phyloP scores from a whole-genome alignment of 176 grass and related monocot genomes.

The Neostapfia colusana region DNA sequence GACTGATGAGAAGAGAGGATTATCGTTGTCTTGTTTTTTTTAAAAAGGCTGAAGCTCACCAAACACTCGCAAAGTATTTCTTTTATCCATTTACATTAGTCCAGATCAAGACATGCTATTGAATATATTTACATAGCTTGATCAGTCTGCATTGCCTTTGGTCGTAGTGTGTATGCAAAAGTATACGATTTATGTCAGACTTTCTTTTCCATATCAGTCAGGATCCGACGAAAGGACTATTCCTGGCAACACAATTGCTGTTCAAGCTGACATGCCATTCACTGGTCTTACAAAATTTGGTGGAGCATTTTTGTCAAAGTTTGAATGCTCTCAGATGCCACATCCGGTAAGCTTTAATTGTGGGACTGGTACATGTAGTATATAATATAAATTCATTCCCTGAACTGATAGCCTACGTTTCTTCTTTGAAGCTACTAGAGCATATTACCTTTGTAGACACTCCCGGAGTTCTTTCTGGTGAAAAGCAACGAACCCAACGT shows the following conservation, averaged over 20 bases:
- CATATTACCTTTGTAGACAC: constrained; percentile 92
- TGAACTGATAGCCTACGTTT: constrained; percentile 22
- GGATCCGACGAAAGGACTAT: constrained; percentile 81
- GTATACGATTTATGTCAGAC: neutral
- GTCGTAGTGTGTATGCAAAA: neutral
- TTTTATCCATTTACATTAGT: neutral
- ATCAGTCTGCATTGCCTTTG: neutral
- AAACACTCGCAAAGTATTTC: neutral
- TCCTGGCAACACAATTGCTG: constrained; percentile 94
- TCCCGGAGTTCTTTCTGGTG: constrained; percentile 84
- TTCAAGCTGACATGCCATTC: constrained; percentile 91
- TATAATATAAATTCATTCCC: neutral
- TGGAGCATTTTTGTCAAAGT: constrained; percentile 88
- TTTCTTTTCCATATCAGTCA: constrained; percentile 45
- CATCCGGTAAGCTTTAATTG: constrained; percentile 63
- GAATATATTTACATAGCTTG: neutral
- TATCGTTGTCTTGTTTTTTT: neutral
- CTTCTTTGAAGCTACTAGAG: constrained; percentile 68
- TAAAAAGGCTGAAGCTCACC: neutral
- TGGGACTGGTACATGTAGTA: neutral
- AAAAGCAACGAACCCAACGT: constrained; percentile 84
- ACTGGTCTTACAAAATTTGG: constrained; percentile 83
- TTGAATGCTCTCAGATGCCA: constrained; percentile 97
- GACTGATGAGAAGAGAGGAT: neutral
- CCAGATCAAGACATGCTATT: neutral